phyloP scores from a whole-genome alignment of 2,329 filamentous ascomycete species.

The Fusarium falciforme region DNA sequence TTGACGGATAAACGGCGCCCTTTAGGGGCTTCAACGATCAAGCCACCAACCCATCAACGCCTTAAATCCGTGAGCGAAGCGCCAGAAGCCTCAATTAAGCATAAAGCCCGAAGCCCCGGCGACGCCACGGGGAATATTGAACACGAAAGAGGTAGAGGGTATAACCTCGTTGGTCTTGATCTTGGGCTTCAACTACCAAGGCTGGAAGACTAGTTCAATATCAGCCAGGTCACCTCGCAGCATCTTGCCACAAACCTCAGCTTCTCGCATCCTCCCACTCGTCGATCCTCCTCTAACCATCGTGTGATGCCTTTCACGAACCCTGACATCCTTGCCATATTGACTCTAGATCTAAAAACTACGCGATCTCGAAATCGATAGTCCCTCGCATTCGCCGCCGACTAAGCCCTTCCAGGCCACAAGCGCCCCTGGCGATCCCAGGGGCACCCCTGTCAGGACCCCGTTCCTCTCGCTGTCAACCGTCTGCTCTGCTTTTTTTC shows the following conservation, averaged over 20 bases:
- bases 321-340: not conserved
- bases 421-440: not conserved
- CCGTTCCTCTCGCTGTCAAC: not conserved
- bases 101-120: not conserved
- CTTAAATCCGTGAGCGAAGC: not conserved
- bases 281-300: not conserved
- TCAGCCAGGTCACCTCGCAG: not conserved
- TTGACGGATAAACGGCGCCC: not conserved
- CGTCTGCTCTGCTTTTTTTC: not conserved
- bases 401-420: not conserved
- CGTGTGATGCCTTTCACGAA: not conserved
- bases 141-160: not conserved
- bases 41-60: not conserved
- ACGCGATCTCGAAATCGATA: slow-evolving; percentile 19
- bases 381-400: not conserved
- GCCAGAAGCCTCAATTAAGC: not conserved
- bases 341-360: not conserved
- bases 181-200: not conserved
- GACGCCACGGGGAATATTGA: not conserved
- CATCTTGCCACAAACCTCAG: not conserved
- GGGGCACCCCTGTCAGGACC: not conserved
- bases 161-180: not conserved
- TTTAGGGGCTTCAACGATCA: not conserved
- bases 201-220: not conserved
- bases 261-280: not conserved